These are phyloP conservation scores for Exophiala sp. DNA, from an alignment of 2,329 filamentous ascomycete genomes.

Conservation along the genomic window DNA sequence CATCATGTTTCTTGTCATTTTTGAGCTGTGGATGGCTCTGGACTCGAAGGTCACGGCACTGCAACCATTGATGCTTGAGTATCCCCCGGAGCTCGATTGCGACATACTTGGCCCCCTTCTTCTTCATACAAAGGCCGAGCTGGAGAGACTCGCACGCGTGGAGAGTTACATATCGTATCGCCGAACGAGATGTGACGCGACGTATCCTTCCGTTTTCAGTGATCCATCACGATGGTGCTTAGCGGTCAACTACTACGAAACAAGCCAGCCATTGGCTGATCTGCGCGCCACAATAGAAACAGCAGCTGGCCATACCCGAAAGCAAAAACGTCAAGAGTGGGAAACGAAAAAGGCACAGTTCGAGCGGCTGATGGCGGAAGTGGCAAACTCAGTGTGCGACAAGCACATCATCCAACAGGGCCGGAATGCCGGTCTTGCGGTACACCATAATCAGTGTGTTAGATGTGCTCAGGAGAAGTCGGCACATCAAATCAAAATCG, in stretches of 20 bases:
- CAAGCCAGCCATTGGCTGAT: too few species aligned
- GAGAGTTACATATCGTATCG: slow-evolving; percentile 50
- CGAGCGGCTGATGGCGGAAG: slow-evolving; percentile 27
- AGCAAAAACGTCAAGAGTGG: slow-evolving; percentile 39
- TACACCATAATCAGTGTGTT: slow-evolving; percentile 30
- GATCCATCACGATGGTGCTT: slow-evolving; percentile 40
- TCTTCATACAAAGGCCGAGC: slow-evolving; percentile 43
- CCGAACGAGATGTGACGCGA: slow-evolving; percentile 11
- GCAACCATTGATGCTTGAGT: slow-evolving; percentile 46
- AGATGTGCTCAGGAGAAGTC: slow-evolving; percentile 35
- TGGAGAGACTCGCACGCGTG: slow-evolving; percentile 44
- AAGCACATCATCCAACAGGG: not conserved
- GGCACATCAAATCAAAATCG: slow-evolving; percentile 45
- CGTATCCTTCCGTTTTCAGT: slow-evolving; percentile 37
- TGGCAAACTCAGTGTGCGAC: slow-evolving; percentile 10
- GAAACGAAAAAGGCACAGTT: slow-evolving; percentile 31
- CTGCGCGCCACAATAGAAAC: too few species aligned
- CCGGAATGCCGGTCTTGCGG: not conserved
- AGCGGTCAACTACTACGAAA: slow-evolving; percentile 47
- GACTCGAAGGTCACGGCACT: slow-evolving; percentile 46
- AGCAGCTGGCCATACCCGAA: too few species aligned
- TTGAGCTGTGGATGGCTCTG: slow-evolving; percentile 59
- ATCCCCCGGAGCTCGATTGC: slow-evolving; percentile 44
- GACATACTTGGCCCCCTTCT: slow-evolving; percentile 44
- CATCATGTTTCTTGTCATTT: slow-evolving; percentile 52